These are phyloP conservation scores for Gentiana macrophylla DNA, from an alignment of 257 asterid species.

Conservation along the genomic window DNA sequence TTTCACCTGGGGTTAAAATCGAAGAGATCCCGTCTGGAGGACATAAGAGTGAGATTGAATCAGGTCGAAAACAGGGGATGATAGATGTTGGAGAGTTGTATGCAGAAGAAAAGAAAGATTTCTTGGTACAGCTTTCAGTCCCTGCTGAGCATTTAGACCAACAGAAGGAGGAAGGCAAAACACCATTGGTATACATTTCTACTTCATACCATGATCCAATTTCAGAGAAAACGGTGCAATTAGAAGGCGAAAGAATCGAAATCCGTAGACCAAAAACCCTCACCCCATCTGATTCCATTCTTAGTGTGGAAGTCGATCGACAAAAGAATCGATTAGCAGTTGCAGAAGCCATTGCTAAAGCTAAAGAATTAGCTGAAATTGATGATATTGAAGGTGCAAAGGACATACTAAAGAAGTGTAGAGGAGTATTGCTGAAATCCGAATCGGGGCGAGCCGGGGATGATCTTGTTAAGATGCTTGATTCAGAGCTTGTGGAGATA, in stretches of 20 bases:
- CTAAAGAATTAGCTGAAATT: constrained; percentile 4
- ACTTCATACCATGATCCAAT: not conserved
- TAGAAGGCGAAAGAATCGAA: constrained; percentile 15
- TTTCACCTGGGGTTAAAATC: constrained; percentile 22
- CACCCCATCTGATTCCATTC: constrained; percentile 7
- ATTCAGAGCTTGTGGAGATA: too few species aligned
- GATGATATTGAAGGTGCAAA: not conserved
- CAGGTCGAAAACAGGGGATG: not conserved
- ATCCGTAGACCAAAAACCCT: constrained; percentile 21
- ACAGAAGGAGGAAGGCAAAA: not conserved
- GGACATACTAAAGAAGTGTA: not conserved
- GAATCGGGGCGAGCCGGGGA: too few species aligned
- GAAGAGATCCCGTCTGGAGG: constrained; percentile 18
- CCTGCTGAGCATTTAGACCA: not conserved
- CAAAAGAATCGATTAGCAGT: constrained; percentile 28
- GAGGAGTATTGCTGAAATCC: too few species aligned
- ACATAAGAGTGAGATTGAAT: constrained; percentile 1
- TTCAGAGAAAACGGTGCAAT: constrained; percentile 9
- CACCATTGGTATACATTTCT: not conserved
- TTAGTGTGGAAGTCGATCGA: constrained; percentile 34
- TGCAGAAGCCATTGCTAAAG: constrained; percentile 30
- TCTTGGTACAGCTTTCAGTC: constrained; percentile 4
- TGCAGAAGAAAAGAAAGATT: constrained; percentile 13
- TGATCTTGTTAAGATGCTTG: too few species aligned
- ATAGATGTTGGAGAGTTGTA: constrained; percentile 11